Evolutionary conservation across 2,329 filamentous ascomycete genomes (phyloP), one percentile per base, ranked within the genome.

Genomic region (Exserohilum rostratum): DNA sequence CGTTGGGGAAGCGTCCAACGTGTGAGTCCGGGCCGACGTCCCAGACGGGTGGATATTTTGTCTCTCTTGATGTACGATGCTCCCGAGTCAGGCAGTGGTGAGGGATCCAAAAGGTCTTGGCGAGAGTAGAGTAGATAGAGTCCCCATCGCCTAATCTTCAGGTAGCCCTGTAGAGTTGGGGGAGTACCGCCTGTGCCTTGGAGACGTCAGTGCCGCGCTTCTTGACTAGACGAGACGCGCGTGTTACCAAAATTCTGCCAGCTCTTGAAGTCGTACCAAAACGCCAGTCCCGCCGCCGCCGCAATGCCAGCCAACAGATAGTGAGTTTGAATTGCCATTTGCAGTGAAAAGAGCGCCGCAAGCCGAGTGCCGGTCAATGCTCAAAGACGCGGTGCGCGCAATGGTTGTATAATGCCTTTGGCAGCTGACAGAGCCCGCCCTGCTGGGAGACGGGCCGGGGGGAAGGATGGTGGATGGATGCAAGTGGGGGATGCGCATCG

Each of bases 1-100:
- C 69, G 69, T 47, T 72, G 70, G 3, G 70, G 69, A 25, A 72
- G 55, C 1, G 67, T 70, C 69, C 69, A 72, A 13, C 66, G 65
- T 5, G 64, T 70, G 2, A 64, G 55, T 11, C 22, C 44, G 11
- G 68, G 68, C 33, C 65, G 58, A 18, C 27, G 17, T 7, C 67
- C 68, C 3, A 47, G 20, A 31, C 69, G 58, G n/a, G 52, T 33
- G 17, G 68, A 61, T 6, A 71, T 39, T 34, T 51, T 60, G 12
- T 61, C 56, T 5, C 61, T 49, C 12, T 62, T 60, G 39, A 72
- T 64, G 43, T 71, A 72, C 15, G 57, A 58, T 9, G 57, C 46
- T 6, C 69, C 69, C 33, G 58, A 52, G 30, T 62, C 53, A 9
- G 66, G 62, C 1, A 72, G 66, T 9, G 64, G 53, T 4, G 68